Base-by-base conservation (phyloP, 306 rosid species). In the Prunus campanulata region DNA sequence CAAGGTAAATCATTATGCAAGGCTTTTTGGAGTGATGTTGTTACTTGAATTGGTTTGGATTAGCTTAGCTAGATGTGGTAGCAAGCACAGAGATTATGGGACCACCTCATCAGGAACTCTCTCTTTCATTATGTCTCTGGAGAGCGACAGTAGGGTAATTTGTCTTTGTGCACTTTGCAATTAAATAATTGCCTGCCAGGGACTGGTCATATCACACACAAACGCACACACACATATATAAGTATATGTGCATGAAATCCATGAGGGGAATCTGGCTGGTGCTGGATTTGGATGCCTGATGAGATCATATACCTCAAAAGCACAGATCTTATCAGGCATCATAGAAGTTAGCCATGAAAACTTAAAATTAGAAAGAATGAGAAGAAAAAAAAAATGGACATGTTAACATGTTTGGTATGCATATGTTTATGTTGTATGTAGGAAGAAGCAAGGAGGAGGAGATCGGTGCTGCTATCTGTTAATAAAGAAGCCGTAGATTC, bases 401-500 rank as follows among this genome's bases (percentile, higher is more conserved):
- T 48, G 51, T 48, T 56, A 32, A 42, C 9, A 14, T 19, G 29
- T 11, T 39, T 46, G n/a, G 16, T 2, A 14, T 16, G 19, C 29
- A 2, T 3, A 60, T 60, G 18, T 27, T 55, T 66, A 64, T 35
- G 69, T 70, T 60, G 42, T 64, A 63, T 79, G 55, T 75, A 75
- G 83, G 83, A 64, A 39, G 83, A 69, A 49, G 19, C 75, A 50
- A 62, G 76, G 65, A 65, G 81, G 72, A 70, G 72, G 55, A 46
- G 44, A 35, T 35, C 44, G 8, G 44, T 35, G 44, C 44, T 46
- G 57, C 49, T 79, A 27, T 46, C 55, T 16, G 83, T 3, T 62
- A 15, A 25, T 19, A 70, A 69, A 52, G 46, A 59, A 70, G 48
- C 63, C 8, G 29, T 2, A 32, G 50, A 49, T 15, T 59, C 13